Conservation (phyloP, 108 stramenopile genomes). For the Cyclotella kingstonii region DNA sequence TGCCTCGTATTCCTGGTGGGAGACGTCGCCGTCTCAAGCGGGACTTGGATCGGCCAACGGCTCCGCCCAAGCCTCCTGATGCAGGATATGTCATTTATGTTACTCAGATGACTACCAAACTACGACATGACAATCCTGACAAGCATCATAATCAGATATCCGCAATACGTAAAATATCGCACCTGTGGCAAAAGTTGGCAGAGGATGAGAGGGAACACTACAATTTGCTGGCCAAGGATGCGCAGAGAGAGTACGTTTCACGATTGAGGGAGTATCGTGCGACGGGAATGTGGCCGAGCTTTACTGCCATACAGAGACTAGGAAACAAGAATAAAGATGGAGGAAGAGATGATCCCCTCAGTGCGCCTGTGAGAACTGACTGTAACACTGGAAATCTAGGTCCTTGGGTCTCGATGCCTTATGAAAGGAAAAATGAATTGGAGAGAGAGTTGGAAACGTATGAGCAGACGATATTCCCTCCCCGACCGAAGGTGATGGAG, state of each 20-base stretch:
- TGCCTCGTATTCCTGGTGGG: conserved; percentile 66
- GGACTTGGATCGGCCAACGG: conserved; percentile 53
- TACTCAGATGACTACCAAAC: conserved; percentile 81
- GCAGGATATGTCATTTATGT: conserved; percentile 65
- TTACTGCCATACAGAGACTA: conserved; percentile 34
- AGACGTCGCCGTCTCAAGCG: conserved; percentile 76
- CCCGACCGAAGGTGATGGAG: conserved; percentile 59
- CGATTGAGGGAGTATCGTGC: conserved; percentile 73
- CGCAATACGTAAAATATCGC: conserved; percentile 67
- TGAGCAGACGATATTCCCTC: conserved; percentile 62
- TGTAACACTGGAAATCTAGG: conserved; percentile 40
- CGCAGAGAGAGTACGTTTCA: conserved; percentile 53
- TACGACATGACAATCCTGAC: conserved; percentile 81
- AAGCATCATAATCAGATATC: conserved; percentile 64
- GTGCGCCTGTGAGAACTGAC: neutral
- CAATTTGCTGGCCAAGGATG: conserved; percentile 61
- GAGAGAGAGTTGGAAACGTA: conserved; percentile 74
- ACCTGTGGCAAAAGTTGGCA: conserved; percentile 66
- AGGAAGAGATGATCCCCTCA: neutral
- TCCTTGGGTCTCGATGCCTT: conserved; percentile 61
- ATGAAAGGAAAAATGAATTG: conserved; percentile 57
- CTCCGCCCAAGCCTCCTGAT: conserved; percentile 74
- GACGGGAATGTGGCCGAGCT: conserved; percentile 61
- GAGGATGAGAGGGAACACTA: conserved; percentile 62
- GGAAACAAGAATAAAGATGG: conserved; percentile 4